Base-by-base conservation (phyloP, 2,329 filamentous ascomycete species). In the Colletotrichum sp. region DNA sequence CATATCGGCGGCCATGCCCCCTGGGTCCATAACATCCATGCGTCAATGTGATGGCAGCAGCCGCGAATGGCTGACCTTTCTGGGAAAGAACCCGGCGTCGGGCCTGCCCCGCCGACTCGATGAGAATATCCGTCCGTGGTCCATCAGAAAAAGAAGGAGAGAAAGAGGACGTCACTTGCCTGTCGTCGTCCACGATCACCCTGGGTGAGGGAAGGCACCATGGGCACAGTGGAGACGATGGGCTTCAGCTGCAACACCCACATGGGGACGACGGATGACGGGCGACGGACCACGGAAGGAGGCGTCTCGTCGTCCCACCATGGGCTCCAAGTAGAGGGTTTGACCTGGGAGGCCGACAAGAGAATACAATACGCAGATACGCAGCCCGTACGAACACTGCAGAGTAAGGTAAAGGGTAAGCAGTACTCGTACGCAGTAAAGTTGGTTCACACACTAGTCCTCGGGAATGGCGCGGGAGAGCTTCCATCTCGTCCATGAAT, bases 241-340 rank as follows among this genome's bases (percentile, higher is more conserved):
- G 39, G 39, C 27, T 55, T 44, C 55, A 55, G 52, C 65, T 55
- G 57, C 39, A 48, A 52, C 65, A 25, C 32, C 36, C 15, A 67
- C 61, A 72, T 48, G 65, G 57, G 32, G 52, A 72, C 64, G 64
- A 34, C 36, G 70, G 52, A 68, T 68, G 70, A 48, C 64, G 34
- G 55, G 30, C 60, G 64, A 67, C 70, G 52, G 70, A 22, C 66
- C 66, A 64, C 57, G 71, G 71, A 73, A 70, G 48, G 68, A 71
- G 72, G 60, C 48, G 60, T 66, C 68, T 74, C 34, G 72, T 71
- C 72, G 68, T 74, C 72, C 72, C 72, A 74, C 72, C 48, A 65
- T 57, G 57, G 60, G 28, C 61, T 19, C 61, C 61, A 73, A 34
- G 36, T 30, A 52, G 30, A 72, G 48, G 60, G 72, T 60, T 71